Conservation (phyloP, 2,329 filamentous ascomycete genomes). For the Verticillium dahliae region DNA sequence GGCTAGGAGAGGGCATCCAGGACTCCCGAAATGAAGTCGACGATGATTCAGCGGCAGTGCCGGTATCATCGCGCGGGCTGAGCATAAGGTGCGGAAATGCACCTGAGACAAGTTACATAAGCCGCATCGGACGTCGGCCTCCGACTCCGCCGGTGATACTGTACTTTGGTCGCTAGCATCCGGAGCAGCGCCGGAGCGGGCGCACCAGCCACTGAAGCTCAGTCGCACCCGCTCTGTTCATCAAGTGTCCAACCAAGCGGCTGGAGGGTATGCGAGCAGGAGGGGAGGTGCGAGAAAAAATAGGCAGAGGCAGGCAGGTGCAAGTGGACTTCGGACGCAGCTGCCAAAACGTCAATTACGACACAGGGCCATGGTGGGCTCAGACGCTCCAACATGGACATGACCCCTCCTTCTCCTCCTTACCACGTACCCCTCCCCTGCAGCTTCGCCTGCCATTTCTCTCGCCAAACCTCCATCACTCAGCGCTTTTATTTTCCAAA, state of each 20-base stretch:
- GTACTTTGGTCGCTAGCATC: background rate
- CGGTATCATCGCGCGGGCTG: no score
- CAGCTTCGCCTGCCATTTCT: background rate
- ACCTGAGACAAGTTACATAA: background rate
- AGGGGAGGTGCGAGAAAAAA: background rate
- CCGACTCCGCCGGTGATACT: no score
- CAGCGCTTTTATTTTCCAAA: background rate
- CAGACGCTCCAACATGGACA: no score
- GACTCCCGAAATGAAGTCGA: no score
- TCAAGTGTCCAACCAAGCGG: background rate
- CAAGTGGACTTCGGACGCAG: background rate
- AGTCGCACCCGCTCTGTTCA: background rate
- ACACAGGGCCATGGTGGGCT: background rate
- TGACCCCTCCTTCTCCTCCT: no score
- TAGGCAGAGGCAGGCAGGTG: background rate
- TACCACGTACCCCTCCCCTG: background rate
- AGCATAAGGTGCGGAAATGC: no score
- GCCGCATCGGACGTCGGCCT: no score
- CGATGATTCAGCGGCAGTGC: no score
- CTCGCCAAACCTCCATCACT: background rate
- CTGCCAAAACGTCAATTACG: background rate
- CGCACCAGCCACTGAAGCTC: background rate
- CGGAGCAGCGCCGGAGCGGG: background rate
- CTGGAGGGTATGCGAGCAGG: no score
- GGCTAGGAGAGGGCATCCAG: no score